Conservation (phyloP, 2,329 filamentous ascomycete species). For the Aspergillus tamarii region DNA sequence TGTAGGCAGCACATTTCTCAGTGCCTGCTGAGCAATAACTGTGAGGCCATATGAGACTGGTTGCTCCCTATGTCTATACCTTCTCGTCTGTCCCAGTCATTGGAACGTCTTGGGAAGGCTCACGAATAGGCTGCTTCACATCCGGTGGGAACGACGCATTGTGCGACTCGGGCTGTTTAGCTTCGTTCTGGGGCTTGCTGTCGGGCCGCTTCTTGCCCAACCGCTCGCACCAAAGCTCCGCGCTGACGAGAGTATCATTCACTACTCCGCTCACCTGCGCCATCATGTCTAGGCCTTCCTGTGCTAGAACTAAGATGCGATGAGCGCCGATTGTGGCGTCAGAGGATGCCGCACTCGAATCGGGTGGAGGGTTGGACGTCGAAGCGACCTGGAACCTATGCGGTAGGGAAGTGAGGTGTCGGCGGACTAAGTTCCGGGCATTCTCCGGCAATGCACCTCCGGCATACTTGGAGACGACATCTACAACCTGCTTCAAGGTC, state of each 20-base stretch:
- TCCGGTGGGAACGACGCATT: conserved; percentile 29
- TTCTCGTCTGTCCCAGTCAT: conserved; percentile 42
- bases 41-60: background rate
- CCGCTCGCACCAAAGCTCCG: conserved; percentile 86
- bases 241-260: conserved; percentile 85
- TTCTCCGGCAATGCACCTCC: conserved; percentile 92
- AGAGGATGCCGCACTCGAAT: conserved; percentile 37
- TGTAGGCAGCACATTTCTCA: conserved; percentile 7
- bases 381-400: conserved; percentile 78
- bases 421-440: conserved; percentile 77
- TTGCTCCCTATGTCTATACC: conserved; percentile 17
- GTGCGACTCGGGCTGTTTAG: conserved; percentile 20
- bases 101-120: conserved; percentile 34
- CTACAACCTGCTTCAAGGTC: conserved; percentile 78
- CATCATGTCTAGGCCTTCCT: conserved; percentile 93
- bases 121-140: conserved; percentile 30
- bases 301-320: conserved; percentile 80
- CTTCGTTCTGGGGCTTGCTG: conserved; percentile 26
- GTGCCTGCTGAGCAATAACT: conserved; percentile 10
- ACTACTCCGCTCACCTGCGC: conserved; percentile 84
- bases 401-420: conserved; percentile 81
- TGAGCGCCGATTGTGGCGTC: conserved; percentile 65
- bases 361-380: conserved; percentile 46
- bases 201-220: conserved; percentile 60
- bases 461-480: conserved; percentile 84